Conservation (phyloP, 352 stramenopile species). For the Phytophthora pinifolia region DNA sequence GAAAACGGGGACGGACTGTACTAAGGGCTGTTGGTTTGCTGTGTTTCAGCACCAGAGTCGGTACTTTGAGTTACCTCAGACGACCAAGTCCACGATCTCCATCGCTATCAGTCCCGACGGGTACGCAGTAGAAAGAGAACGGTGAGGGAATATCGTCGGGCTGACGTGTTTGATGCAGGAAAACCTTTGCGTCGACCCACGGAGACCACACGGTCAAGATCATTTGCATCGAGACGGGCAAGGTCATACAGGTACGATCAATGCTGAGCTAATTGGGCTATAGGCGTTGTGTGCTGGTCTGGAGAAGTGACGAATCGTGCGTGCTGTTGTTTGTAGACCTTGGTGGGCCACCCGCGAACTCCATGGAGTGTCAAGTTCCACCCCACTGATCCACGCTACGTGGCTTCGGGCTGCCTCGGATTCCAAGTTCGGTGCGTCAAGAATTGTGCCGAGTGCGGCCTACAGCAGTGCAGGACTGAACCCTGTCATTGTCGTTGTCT, state of each 20-base stretch:
- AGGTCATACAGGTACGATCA: slow-evolving; percentile 69
- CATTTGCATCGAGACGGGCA: slow-evolving; percentile 89
- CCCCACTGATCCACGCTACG: slow-evolving; percentile 90
- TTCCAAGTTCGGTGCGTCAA: slow-evolving; percentile 89
- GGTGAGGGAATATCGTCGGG: not conserved
- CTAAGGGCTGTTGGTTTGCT: slow-evolving; percentile 3
- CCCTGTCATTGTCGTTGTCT: not conserved
- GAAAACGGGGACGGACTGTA: not conserved
- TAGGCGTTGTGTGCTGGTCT: slow-evolving; percentile 6
- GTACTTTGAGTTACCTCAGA: slow-evolving; percentile 85
- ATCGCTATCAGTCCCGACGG: slow-evolving; percentile 87
- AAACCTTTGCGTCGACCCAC: slow-evolving; percentile 96
- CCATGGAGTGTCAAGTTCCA: slow-evolving; percentile 99
- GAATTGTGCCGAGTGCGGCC: not conserved
- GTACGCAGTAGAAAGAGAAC: slow-evolving; percentile 27
- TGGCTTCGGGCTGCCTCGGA: slow-evolving; percentile 97
- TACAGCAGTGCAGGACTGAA: not conserved
- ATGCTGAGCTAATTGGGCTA: not conserved
- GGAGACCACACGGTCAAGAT: slow-evolving; percentile 99
- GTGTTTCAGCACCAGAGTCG: slow-evolving; percentile 69
- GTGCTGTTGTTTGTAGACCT: slow-evolving; percentile 44
- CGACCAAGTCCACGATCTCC: slow-evolving; percentile 87
- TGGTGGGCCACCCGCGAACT: slow-evolving; percentile 83
- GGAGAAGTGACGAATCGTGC: slow-evolving; percentile 4
- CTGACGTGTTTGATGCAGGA: slow-evolving; percentile 36